Evolutionary conservation across 306 rosid species (phyloP).

Genomic region (Glycine tomentella): DNA sequence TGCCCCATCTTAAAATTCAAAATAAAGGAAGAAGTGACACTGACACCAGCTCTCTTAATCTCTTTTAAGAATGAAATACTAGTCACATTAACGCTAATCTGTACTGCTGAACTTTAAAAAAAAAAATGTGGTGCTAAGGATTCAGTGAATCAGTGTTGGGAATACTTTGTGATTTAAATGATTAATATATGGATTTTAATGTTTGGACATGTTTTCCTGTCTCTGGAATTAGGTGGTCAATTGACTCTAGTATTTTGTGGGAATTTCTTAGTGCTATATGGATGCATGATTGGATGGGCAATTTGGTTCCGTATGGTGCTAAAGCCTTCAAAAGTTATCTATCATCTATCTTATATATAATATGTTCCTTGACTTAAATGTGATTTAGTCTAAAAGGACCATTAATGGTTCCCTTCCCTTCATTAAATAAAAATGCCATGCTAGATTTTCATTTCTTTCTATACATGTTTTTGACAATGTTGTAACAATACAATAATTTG

Average conservation of each 20-base stretch:
- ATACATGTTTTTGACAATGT: constrained; percentile 2
- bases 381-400: constrained; percentile 9
- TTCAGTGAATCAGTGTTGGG: not conserved
- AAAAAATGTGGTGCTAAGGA: not conserved
- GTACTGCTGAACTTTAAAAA: not conserved
- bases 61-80: not conserved
- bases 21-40: no score
- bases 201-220: constrained; percentile 1
- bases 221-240: no score
- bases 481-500: constrained; percentile 34
- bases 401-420: constrained; percentile 21
- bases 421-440: not conserved
- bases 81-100: constrained; percentile 17
- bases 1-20: not conserved
- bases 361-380: constrained; percentile 1
- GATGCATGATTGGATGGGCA: not conserved
- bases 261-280: constrained; percentile 17
- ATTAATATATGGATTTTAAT: constrained; percentile 14
- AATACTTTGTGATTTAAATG: constrained; percentile 14
- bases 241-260: not conserved
- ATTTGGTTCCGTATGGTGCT: constrained; percentile 19
- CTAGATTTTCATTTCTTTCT: constrained; percentile 20
- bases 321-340: constrained; percentile 32
- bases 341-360: not conserved
- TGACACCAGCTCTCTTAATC: no score